Percentiles rank a stretch among this genome's conserved stretches.
Conservation (phyloP, 2,329 filamentous ascomycete genomes). For the Neopestalotiopsis sp. region DNA sequence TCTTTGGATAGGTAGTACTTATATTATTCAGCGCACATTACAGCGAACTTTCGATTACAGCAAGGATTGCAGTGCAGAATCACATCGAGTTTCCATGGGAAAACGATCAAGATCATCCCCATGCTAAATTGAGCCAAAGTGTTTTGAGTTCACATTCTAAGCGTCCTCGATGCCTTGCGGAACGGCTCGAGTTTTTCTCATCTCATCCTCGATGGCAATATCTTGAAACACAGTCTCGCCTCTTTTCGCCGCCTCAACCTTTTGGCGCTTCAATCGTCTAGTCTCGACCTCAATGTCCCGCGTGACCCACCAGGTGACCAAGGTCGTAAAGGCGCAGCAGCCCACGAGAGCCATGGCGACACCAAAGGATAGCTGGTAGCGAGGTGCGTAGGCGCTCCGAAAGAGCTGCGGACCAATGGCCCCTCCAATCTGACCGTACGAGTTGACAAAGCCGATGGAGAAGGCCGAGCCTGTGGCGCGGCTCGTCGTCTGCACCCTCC, state of each 20-base stretch:
- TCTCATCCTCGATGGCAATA: slow-evolving; percentile 5
- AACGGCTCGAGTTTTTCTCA: slow-evolving; percentile 1
- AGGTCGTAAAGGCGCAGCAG: slow-evolving; percentile 45
- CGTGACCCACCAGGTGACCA: slow-evolving; percentile 52
- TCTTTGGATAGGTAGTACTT: too few relatives aligned
- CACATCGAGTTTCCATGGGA: too few relatives aligned
- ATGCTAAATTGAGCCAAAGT: neutral
- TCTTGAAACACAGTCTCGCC: slow-evolving; percentile 33
- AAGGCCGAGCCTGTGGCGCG: slow-evolving; percentile 55
- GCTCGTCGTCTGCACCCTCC: slow-evolving; percentile 53
- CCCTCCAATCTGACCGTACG: slow-evolving; percentile 55
- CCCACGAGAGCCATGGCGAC: slow-evolving; percentile 50
- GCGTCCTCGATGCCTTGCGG: slow-evolving; percentile 8
- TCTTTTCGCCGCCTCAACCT: slow-evolving; percentile 45
- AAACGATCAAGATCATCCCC: too few relatives aligned
- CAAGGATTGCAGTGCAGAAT: too few relatives aligned
- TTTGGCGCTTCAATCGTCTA: slow-evolving; percentile 47
- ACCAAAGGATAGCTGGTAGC: slow-evolving; percentile 49
- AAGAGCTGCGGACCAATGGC: slow-evolving; percentile 55
- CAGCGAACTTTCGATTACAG: too few relatives aligned
- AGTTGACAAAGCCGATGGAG: slow-evolving; percentile 55
- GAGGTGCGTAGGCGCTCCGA: slow-evolving; percentile 47
- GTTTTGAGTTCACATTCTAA: neutral
- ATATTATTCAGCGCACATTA: too few relatives aligned
- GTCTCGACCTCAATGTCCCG: slow-evolving; percentile 50